Base-by-base conservation (phyloP, 805 yeast species). In the Kregervanrija fluxuum region DNA sequence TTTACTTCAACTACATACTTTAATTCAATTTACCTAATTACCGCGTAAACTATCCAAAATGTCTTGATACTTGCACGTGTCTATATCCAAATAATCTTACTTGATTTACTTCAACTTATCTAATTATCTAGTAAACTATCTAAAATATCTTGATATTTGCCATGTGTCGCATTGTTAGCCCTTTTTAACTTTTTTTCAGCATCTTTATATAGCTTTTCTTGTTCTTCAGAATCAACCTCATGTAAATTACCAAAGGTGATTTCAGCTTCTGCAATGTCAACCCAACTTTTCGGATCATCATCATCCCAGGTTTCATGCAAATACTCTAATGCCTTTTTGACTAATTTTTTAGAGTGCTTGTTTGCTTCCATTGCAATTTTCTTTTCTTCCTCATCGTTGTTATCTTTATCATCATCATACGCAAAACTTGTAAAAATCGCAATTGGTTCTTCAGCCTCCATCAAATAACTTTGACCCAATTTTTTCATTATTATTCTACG, bases 141-240 rank as follows among this genome's bases (percentile, higher is more conserved):
- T 47, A 85, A 65, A 40, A 83, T 72, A 49, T 79, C 78, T 48
- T 79, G 77, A 58, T 73, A 85, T 57, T 80, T 80, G 11, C 91
- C 91, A 57, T 84, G 83, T 8, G 89, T 81, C 2, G 86, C 89
- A 49, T 79, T 81, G 62, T 86, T 85, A 13, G 96, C 95, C 56
- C 74, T 78, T 41, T 67, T 72, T 53, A 90, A 67, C 30, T 78
- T 70, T 48, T 68, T 65, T 55, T 87, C 90, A 0, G 97, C 98
- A 45, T 74, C 69, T 13, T 64, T 61, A 60, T 90, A 90, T 41
- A 74, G 66, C 5, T 69, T 54, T 48, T 82, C 85, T 65, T 88
- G 95, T 37, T 81, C 84, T 32, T 67, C 65, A 42, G 82, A 71
- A 28, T 82, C 88, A 22, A 76, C 66, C 8, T 81, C 85, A 48